Base-by-base conservation (phyloP, 2,329 filamentous ascomycete genomes). In the Pestalotiopsis fici region DNA sequence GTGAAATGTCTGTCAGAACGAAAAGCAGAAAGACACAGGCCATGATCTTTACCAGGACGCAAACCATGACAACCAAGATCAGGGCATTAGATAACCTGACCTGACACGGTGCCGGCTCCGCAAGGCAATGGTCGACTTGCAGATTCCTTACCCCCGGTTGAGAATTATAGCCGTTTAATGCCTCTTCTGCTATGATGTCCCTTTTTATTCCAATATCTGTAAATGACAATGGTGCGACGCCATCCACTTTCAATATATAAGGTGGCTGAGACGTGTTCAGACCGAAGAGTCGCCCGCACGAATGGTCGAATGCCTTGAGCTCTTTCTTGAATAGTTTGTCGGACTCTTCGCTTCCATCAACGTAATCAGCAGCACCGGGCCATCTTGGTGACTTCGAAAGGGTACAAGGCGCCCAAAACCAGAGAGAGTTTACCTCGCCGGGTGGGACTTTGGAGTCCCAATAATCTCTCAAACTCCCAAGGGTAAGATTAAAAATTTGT, bases 11-110 rank as follows among this genome's bases (percentile, higher is more conserved):
- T 69, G 68, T 57, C 75, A 74, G 21, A 73, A 56, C 3, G 74
- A 43, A 73, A 72, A 59, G 70, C 21, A 77, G 73, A 35, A 74
- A 65, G n/a, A 79, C 73, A 59, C 82, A 74, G 35, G 67, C 56
- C 6, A 5, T 21, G 3, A 79, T 74, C 68, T 84, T 83, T 61
- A 85, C 71, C 1, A 83, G 76, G 21, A 82, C 80, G 43, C 72
- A 75, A 18, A 73, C 9, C 7, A 70, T 70, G 25, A 74, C 72
- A 9, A 67, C 63, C 28, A 72, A 57, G 2, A 75, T 43, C 2
- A 74, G 62, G 3, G 54, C 66, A 6, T 69, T 69, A 15, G 73
- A 74, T 13, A 73, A 23, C 6, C 62, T 68, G 21, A 73, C 69
- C 39, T 72, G 70, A 28, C 73, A 74, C 1, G 65, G 64, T 4